Evolutionary conservation across 2,329 filamentous ascomycete species (phyloP).

Genomic region (Phymatotrichopsis omnivora): DNA sequence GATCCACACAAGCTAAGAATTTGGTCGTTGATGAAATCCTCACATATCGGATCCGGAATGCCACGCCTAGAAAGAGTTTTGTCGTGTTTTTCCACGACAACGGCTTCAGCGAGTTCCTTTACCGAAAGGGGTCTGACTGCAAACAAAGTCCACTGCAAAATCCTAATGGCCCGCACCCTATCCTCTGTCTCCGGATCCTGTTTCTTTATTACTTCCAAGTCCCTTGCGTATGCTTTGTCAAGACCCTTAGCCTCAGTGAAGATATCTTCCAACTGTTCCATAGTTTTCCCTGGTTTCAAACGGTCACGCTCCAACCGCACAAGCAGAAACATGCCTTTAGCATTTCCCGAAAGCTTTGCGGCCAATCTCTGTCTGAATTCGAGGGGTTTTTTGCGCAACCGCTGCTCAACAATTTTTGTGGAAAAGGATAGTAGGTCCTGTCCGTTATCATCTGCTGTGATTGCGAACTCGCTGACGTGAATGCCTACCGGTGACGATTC

Average conservation of each 20-base stretch:
- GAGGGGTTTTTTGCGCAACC: too few relatives aligned
- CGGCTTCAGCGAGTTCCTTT: conserved; percentile 31
- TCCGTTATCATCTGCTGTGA: not conserved
- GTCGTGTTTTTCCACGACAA: conserved; percentile 31
- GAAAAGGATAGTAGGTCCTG: not conserved
- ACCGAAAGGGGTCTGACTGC: conserved; percentile 26
- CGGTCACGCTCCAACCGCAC: too few relatives aligned
- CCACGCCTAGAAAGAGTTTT: conserved; percentile 32
- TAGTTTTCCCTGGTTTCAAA: too few relatives aligned
- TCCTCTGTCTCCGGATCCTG: too few relatives aligned
- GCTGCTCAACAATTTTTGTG: not conserved
- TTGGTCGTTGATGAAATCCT: conserved; percentile 35
- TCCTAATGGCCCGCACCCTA: too few relatives aligned
- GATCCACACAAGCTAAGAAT: conserved; percentile 33
- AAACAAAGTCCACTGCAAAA: conserved; percentile 31
- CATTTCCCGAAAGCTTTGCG: not conserved
- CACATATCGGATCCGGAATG: too few relatives aligned
- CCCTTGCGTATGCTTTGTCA: too few relatives aligned
- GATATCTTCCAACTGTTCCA: too few relatives aligned
- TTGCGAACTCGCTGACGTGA: not conserved
- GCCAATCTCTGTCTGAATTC: too few relatives aligned
- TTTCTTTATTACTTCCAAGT: too few relatives aligned
- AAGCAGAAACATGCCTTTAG: conserved; percentile 11
- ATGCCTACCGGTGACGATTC: too few relatives aligned
- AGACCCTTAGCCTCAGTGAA: too few relatives aligned